These are phyloP conservation scores for Pythium coloratum DNA, from an alignment of 352 stramenopile genomes.

Conservation along the genomic window DNA sequence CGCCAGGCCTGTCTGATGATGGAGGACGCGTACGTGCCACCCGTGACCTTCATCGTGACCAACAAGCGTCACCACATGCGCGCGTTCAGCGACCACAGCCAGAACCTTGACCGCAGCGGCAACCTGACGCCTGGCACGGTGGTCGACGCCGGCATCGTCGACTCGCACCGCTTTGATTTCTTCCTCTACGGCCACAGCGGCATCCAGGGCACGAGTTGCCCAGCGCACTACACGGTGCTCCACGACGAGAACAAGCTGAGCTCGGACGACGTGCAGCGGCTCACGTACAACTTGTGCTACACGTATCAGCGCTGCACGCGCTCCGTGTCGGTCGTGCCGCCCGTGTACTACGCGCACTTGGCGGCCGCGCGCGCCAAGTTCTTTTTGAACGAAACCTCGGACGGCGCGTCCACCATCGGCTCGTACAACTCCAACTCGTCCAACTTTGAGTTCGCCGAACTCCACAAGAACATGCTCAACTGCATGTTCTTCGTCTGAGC, in stretches of 20 bases:
- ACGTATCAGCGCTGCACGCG: conserved; percentile 70
- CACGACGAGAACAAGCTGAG: conserved; percentile 55
- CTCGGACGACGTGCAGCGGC: conserved; percentile 39
- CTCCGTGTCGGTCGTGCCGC: conserved; percentile 64
- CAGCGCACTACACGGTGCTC: conserved; percentile 67
- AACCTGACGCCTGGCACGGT: conserved; percentile 51
- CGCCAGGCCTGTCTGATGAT: conserved; percentile 48
- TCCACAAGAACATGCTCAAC: conserved; percentile 64
- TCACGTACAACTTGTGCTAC: conserved; percentile 61
- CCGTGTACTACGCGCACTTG: conserved; percentile 72
- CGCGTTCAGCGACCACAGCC: conserved; percentile 31
- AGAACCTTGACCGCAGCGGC: conserved; percentile 40
- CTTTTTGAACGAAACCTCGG: conserved; percentile 56
- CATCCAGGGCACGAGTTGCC: conserved; percentile 65
- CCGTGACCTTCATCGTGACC: conserved; percentile 70
- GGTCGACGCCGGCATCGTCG: conserved; percentile 59
- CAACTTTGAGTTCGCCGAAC: conserved; percentile 59
- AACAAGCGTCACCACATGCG: conserved; percentile 77
- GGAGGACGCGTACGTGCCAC: conserved; percentile 43
- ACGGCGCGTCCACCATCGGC: conserved; percentile 54
- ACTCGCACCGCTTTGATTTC: conserved; percentile 68
- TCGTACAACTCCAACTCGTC: conserved; percentile 60
- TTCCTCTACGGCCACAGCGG: conserved; percentile 70
- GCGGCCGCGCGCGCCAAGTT: conserved; percentile 59
- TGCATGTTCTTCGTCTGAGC: conserved; percentile 70